Percentiles rank a stretch among this genome's conserved stretches.
Conservation (phyloP, 495 filamentous ascomycete genomes). For the Echria macrotheca region DNA sequence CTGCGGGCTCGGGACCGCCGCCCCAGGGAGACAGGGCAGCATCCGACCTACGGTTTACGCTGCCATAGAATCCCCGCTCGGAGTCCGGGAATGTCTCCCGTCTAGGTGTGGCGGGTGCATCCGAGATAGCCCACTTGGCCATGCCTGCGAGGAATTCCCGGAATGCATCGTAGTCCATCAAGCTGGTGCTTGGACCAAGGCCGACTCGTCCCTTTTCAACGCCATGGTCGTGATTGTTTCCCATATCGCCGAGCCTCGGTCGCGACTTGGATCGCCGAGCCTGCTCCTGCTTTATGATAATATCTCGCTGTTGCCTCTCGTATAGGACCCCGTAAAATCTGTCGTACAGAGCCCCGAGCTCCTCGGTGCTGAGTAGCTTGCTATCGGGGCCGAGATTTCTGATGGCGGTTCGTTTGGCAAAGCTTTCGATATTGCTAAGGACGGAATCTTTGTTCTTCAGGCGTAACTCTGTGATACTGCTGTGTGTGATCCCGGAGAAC, state of each 20-base stretch:
- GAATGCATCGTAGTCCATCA: constrained; percentile 97
- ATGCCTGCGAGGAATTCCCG: constrained; percentile 87
- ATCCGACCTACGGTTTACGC: constrained; percentile 40
- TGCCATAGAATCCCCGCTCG: constrained; percentile 47
- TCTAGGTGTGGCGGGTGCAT: constrained; percentile 54
- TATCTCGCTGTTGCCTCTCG: constrained; percentile 77
- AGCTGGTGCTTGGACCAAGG: constrained; percentile 75
- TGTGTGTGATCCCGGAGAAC: constrained; percentile 90
- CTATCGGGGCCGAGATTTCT: constrained; percentile 93
- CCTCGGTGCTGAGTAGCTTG: constrained; percentile 77
- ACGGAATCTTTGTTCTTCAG: constrained; percentile 89
- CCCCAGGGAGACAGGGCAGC: constrained; percentile 65
- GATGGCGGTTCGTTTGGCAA: constrained; percentile 93
- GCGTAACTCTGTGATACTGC: constrained; percentile 81
- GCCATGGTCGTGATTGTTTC: constrained; percentile 32
- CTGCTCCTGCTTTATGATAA: constrained; percentile 69
- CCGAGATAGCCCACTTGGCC: constrained; percentile 84
- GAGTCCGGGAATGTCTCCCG: constrained; percentile 50
- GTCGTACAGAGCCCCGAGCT: constrained; percentile 85
- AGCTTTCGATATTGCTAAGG: constrained; percentile 89
- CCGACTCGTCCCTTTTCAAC: constrained; percentile 79
- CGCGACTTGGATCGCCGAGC: constrained; percentile 57
- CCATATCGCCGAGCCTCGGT: constrained; percentile 46
- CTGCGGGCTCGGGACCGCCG: constrained; percentile 71
- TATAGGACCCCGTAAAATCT: constrained; percentile 87